A percentile compares a stretch with the other conserved stretches of the same genome.
Conservation (phyloP, 768 basidiomycete genomes). For the Trametes maxima region DNA sequence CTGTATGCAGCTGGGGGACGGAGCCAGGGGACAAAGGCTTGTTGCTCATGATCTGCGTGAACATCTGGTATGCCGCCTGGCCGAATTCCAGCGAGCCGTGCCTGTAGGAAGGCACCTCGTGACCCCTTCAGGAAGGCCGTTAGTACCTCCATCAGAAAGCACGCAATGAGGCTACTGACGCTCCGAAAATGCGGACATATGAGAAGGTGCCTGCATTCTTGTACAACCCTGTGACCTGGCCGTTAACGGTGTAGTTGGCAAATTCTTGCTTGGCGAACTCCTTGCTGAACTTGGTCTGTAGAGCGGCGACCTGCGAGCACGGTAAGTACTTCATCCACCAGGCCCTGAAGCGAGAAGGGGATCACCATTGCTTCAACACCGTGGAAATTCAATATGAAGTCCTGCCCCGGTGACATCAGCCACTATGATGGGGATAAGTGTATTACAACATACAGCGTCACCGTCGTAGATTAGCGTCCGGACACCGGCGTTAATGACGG, state of each 20-base stretch:
- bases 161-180: slow-evolving; percentile 22
- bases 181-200: slow-evolving; percentile 51
- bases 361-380: slow-evolving; percentile 61
- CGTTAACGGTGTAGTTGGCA: slow-evolving; percentile 51
- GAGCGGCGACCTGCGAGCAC: slow-evolving; percentile 42
- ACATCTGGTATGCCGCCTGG: slow-evolving; percentile 35
- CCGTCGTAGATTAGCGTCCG: slow-evolving; percentile 56
- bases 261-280: slow-evolving; percentile 47
- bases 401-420: slow-evolving; percentile 25
- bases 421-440: not conserved
- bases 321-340: not conserved
- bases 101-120: slow-evolving; percentile 35
- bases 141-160: not conserved
- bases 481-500: slow-evolving; percentile 61
- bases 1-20: not conserved
- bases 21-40: slow-evolving; percentile 26
- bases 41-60: slow-evolving; percentile 36
- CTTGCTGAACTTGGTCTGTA: slow-evolving; percentile 49
- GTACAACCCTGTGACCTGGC: slow-evolving; percentile 51
- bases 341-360: not conserved
- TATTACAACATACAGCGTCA: slow-evolving; percentile 47
- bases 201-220: slow-evolving; percentile 63
- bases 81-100: slow-evolving; percentile 29
- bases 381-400: slow-evolving; percentile 55
- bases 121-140: slow-evolving; percentile 21